Conservation (phyloP, 2,329 filamentous ascomycete genomes). For the Penicillium janthinellum region DNA sequence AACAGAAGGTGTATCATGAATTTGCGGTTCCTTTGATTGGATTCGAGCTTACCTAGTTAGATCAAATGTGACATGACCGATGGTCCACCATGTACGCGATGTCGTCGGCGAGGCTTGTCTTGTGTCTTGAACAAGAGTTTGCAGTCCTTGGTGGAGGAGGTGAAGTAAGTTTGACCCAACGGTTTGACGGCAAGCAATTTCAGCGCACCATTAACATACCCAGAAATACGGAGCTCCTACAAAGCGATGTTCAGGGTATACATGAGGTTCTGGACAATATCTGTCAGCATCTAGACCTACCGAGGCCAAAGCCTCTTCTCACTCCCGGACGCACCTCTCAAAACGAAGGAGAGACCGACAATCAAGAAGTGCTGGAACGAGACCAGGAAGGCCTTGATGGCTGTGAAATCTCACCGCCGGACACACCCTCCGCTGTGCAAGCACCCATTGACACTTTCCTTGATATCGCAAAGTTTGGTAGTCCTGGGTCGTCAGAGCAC, state of each 20-base stretch:
- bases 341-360: neutral
- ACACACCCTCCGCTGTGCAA: conserved; percentile 38
- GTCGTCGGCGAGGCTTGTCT: conserved; percentile 48
- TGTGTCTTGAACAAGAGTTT: conserved; percentile 53
- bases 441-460: conserved; percentile 41
- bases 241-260: conserved; percentile 33
- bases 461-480: conserved; percentile 38
- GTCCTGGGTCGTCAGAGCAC: conserved; percentile 32
- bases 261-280: conserved; percentile 33
- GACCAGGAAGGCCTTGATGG: conserved; percentile 37
- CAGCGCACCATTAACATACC: neutral
- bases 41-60: conserved; percentile 16
- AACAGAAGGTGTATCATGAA: conserved; percentile 48
- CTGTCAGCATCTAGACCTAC: conserved; percentile 39
- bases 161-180: conserved; percentile 30
- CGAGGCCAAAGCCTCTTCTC: conserved; percentile 23
- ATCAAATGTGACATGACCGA: conserved; percentile 53
- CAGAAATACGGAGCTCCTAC: conserved; percentile 37
- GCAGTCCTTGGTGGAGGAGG: conserved; percentile 49
- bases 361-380: conserved; percentile 4
- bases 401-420: conserved; percentile 38
- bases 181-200: neutral
- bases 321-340: conserved; percentile 4
- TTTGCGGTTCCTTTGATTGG: conserved; percentile 4
- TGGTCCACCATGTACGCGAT: conserved; percentile 52